Percentiles rank a stretch among this genome's conserved stretches.
phyloP scores from a whole-genome alignment of 805 yeast species.

The Millerozyma acaciae region DNA sequence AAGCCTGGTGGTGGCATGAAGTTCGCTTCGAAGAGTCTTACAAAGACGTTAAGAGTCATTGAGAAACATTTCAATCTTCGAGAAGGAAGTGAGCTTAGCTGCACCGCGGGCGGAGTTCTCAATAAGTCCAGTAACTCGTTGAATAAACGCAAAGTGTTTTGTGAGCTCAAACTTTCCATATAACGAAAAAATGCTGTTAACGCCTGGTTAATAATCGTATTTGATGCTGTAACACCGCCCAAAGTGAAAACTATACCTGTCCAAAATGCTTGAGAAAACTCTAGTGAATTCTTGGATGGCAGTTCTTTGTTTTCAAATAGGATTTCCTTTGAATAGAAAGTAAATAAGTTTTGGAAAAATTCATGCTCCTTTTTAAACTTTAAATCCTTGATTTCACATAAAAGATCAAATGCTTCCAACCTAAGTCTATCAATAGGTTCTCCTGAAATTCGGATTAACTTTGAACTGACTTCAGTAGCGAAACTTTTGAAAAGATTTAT shows the following conservation, averaged over 20 bases:
- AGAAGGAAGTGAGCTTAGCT: constrained; percentile 8
- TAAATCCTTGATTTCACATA: constrained; percentile 19
- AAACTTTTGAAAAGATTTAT: constrained; percentile 5
- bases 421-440: constrained; percentile 62
- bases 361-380: not conserved
- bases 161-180: constrained; percentile 19
- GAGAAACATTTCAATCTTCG: constrained; percentile 20
- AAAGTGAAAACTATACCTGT: constrained; percentile 50
- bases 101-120: constrained; percentile 10
- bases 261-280: constrained; percentile 39
- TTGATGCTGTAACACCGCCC: constrained; percentile 55
- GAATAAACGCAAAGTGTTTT: constrained; percentile 10
- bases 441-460: constrained; percentile 52
- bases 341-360: constrained; percentile 23
- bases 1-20: constrained; percentile 25
- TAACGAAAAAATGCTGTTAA: constrained; percentile 32
- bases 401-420: constrained; percentile 34
- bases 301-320: constrained; percentile 7
- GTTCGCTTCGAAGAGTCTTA: constrained; percentile 39
- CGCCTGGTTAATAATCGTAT: constrained; percentile 40
- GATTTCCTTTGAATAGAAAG: constrained; percentile 12
- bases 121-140: constrained; percentile 16
- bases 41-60: constrained; percentile 25
- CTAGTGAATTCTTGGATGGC: constrained; percentile 1
- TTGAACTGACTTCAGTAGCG: constrained; percentile 19